Evolutionary conservation across 1,284 basidiomycete species (phyloP).

Genomic region (Caloboletus inedulis): DNA sequence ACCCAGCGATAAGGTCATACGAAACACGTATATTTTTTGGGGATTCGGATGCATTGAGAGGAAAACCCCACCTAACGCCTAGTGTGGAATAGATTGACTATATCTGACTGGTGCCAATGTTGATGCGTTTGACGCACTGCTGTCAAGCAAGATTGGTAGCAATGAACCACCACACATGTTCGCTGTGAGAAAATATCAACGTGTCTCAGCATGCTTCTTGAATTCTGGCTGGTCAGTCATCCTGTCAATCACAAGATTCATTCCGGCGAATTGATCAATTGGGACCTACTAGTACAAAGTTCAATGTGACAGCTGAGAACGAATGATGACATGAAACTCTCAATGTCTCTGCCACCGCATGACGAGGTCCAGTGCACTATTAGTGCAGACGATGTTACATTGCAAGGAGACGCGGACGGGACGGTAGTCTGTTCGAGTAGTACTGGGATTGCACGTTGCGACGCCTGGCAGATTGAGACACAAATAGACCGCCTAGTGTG

Average conservation of each 20-base stretch:
- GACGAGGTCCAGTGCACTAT: not conserved
- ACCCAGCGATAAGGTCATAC: not conserved
- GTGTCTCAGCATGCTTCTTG: not conserved
- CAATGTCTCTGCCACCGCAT: not conserved
- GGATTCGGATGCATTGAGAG: not conserved
- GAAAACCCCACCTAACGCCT: not conserved
- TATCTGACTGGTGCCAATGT: not conserved
- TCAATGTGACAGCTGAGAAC: conserved; percentile 6
- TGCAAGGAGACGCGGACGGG: not conserved
- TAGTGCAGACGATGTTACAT: too few relatives aligned
- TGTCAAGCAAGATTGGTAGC: not conserved
- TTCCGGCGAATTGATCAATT: conserved; percentile 3
- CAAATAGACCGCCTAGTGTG: not conserved
- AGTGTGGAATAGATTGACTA: not conserved
- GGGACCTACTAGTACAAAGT: conserved; percentile 3
- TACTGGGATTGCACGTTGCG: too few relatives aligned
- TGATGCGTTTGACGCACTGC: not conserved
- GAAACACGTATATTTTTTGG: too few relatives aligned
- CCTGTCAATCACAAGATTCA: conserved; percentile 4
- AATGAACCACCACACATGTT: not conserved
- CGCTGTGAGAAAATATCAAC: not conserved
- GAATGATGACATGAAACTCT: not conserved
- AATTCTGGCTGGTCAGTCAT: not conserved
- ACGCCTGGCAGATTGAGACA: not conserved
- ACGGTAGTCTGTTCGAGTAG: not conserved